Evolutionary conservation across 306 rosid genomes (phyloP), one percentile per base, ranked within the genome.

Genomic region (Mimosa bimucronata): DNA sequence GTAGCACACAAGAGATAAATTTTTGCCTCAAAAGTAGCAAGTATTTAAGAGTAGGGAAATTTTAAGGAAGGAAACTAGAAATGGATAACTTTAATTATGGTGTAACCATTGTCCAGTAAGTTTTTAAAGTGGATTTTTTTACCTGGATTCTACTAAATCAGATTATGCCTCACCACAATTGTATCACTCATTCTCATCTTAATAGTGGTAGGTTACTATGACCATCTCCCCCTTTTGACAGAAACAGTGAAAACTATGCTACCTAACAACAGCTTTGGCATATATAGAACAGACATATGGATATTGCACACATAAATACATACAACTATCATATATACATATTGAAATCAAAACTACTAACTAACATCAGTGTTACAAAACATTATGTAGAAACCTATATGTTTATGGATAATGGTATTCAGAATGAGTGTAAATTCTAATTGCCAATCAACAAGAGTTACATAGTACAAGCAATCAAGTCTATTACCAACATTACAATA

Each of bases 341-440:
- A 21, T 23, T 21, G 25, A 70, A 70, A 14, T 26, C 25, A 45
- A 41, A 45, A 26, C 60, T 29, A 42, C 14, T 21, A 61, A 57
- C 38, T n/a, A n/a, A n/a, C n/a, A 66, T 40, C 48, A 53, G 10
- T 14, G 77, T 52, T 45, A 71, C n/a, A 31, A 14, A 65, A 66
- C 57, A n/a, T 53, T 67, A 30, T 18, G 14, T 58, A 65, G 70
- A 78, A 60, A 77, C 60, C 78, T 9, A 25, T 29, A 37, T 38
- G 70, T 73, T 80, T 65, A 30, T 50, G 64, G 66, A 25, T 38
- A 77, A 41, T 6, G 42, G 77, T 2, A 6, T 46, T 42, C 42
- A 42, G 73, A 30, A 73, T 50, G 61, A 81, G 80, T 67, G 73
- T 5, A 69, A 29, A 60, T 41, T 50, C 46, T 34, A 81, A 73